These are phyloP conservation scores for Stachybotrys chartarum DNA, from an alignment of 2,329 filamentous ascomycete species.

Conservation along the genomic window DNA sequence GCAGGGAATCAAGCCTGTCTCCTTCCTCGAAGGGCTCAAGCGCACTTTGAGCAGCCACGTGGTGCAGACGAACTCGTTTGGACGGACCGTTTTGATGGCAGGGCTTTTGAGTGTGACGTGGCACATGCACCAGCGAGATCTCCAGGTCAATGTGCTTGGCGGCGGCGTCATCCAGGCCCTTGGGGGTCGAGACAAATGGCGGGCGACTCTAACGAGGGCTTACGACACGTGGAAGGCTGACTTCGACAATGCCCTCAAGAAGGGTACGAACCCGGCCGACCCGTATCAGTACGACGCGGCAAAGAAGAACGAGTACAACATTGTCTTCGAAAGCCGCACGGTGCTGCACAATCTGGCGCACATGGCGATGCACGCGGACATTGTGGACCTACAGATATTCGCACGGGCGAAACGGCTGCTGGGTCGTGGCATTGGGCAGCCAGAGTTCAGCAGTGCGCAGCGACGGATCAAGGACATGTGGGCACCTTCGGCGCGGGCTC, in stretches of 20 bases:
- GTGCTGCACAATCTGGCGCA: constrained; percentile 91
- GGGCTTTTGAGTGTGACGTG: constrained; percentile 89
- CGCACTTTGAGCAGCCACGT: constrained; percentile 77
- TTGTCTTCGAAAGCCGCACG: constrained; percentile 78
- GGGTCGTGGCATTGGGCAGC: constrained; percentile 73
- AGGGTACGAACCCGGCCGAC: constrained; percentile 42
- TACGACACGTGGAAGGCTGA: constrained; percentile 93
- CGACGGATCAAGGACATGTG: constrained; percentile 81
- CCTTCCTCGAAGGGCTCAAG: constrained; percentile 88
- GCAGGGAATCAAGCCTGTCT: constrained; percentile 75
- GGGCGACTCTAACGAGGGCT: constrained; percentile 72
- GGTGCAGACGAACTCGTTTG: constrained; percentile 89
- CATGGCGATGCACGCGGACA: constrained; percentile 96
- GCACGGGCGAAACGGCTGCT: constrained; percentile 80
- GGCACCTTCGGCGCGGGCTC: constrained; percentile 81
- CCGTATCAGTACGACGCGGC: constrained; percentile 47
- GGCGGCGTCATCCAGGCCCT: constrained; percentile 66
- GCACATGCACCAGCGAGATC: constrained; percentile 95
- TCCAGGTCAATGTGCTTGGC: constrained; percentile 82
- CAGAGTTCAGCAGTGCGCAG: constrained; percentile 73
- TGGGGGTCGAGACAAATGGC: constrained; percentile 87
- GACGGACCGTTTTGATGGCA: constrained; percentile 87
- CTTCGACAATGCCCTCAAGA: constrained; percentile 75
- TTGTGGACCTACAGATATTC: constrained; percentile 96
- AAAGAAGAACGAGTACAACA: constrained; percentile 55